phyloP scores from a whole-genome alignment of 257 asterid genomes.

The Datura wrightii region DNA sequence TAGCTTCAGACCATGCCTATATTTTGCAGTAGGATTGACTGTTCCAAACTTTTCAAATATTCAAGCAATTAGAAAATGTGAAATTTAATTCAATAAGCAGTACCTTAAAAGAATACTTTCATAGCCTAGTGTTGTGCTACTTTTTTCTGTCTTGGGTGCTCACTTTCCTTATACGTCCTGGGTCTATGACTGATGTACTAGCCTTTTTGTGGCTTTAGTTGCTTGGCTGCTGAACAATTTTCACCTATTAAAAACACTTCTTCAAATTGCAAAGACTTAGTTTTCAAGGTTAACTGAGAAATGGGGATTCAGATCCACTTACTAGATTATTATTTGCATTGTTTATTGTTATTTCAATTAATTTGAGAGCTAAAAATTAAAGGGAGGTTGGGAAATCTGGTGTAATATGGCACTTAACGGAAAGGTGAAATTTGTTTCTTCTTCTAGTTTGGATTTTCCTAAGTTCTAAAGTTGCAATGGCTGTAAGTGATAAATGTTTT shows the following conservation, averaged over 20 bases:
- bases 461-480: slow-evolving; percentile 21
- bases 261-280: not conserved
- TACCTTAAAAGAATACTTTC: not conserved
- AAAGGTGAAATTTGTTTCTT: not conserved
- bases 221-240: not conserved
- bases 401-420: not conserved
- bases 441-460: not conserved
- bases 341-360: not conserved
- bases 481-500: not conserved
- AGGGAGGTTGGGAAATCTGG: not conserved
- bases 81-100: not conserved
- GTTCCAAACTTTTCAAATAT: not conserved
- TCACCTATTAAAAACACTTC: not conserved
- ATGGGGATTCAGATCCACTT: not conserved
- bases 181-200: not conserved
- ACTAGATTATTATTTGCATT: not conserved
- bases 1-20: not conserved
- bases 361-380: not conserved
- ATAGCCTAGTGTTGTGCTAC: not conserved
- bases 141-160: not conserved
- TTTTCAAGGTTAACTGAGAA: slow-evolving; percentile 8
- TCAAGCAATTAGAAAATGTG: not conserved
- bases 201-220: not conserved
- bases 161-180: not conserved
- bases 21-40: not conserved